phyloP scores from a whole-genome alignment of 768 basidiomycete species.

The Terana coerulea region DNA sequence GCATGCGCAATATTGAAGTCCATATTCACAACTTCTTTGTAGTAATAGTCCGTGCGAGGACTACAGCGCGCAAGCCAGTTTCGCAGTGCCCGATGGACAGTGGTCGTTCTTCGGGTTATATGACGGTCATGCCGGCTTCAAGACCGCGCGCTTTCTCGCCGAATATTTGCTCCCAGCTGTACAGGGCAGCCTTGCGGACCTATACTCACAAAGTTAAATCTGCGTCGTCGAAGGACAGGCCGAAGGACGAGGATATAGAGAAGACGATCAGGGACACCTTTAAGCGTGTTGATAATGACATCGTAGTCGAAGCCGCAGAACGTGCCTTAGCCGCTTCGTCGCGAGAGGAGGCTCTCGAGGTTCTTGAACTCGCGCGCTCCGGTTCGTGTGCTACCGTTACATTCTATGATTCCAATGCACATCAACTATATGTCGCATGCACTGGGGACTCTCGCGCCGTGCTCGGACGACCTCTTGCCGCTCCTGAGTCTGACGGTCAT shows the following conservation, averaged over 20 bases:
- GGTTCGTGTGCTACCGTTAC: constrained; percentile 44
- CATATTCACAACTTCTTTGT: neutral
- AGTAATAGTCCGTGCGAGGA: constrained; percentile 28
- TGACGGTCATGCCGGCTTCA: constrained; percentile 31
- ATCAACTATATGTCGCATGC: constrained; percentile 38
- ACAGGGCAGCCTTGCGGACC: constrained; percentile 19
- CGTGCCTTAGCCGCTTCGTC: constrained; percentile 25
- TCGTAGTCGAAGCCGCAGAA: constrained; percentile 33
- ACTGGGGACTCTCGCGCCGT: constrained; percentile 49
- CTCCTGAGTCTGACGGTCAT: constrained; percentile 26
- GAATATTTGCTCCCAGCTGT: constrained; percentile 28
- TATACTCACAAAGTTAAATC: constrained; percentile 15
- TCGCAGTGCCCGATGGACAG: constrained; percentile 20
- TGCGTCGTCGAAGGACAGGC: neutral
- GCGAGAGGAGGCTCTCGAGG: constrained; percentile 22
- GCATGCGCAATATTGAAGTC: neutral
- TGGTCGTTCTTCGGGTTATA: constrained; percentile 34
- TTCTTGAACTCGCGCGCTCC: constrained; percentile 32
- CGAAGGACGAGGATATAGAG: constrained; percentile 30
- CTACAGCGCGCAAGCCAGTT: constrained; percentile 20
- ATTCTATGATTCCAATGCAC: constrained; percentile 38
- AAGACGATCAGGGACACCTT: constrained; percentile 36
- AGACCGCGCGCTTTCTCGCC: constrained; percentile 31
- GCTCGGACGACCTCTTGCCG: constrained; percentile 35
- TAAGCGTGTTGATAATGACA: constrained; percentile 35